A percentile compares a stretch with the other conserved stretches of the same genome.
These are phyloP conservation scores for Annulohypoxylon stygium DNA, from an alignment of 495 filamentous ascomycete species.

Conservation along the genomic window DNA sequence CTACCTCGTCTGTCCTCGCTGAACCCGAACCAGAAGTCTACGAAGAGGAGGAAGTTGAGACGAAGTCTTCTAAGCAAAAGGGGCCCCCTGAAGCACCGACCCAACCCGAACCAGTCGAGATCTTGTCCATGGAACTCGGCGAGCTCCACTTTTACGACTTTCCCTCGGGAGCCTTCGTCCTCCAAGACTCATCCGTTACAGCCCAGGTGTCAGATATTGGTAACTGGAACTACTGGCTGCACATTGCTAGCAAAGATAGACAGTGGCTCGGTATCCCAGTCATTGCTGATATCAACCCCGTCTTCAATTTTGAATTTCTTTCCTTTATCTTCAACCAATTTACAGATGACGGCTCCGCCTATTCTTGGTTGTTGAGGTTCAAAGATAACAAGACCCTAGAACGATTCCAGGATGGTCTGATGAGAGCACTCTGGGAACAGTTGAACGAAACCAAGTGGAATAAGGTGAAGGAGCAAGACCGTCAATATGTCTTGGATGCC, in stretches of 20 bases:
- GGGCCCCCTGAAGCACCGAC: constrained; percentile 61
- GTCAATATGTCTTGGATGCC: constrained; percentile 93
- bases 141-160: constrained; percentile 97
- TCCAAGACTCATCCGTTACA: constrained; percentile 79
- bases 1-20: constrained; percentile 19
- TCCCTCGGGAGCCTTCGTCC: constrained; percentile 80
- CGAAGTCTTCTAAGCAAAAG: constrained; percentile 53
- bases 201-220: constrained; percentile 89
- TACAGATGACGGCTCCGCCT: constrained; percentile 85
- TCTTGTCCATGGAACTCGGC: constrained; percentile 79
- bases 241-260: constrained; percentile 80
- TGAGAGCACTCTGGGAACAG: constrained; percentile 97
- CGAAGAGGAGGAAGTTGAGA: constrained; percentile 25
- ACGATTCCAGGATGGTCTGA: constrained; percentile 91
- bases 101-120: constrained; percentile 77
- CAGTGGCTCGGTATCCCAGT: constrained; percentile 92
- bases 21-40: constrained; percentile 34
- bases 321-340: constrained; percentile 99
- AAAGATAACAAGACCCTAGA: constrained; percentile 83
- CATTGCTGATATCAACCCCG: constrained; percentile 91
- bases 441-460: constrained; percentile 94
- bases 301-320: constrained; percentile 98
- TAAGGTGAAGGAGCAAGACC: constrained; percentile 90
- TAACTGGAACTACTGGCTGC: constrained; percentile 95
- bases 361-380: constrained; percentile 96